A percentile compares a stretch with the other conserved stretches of the same genome.
Evolutionary conservation across 179 eudicot genomes (phyloP).

Genomic region (Pouteria campechiana): DNA sequence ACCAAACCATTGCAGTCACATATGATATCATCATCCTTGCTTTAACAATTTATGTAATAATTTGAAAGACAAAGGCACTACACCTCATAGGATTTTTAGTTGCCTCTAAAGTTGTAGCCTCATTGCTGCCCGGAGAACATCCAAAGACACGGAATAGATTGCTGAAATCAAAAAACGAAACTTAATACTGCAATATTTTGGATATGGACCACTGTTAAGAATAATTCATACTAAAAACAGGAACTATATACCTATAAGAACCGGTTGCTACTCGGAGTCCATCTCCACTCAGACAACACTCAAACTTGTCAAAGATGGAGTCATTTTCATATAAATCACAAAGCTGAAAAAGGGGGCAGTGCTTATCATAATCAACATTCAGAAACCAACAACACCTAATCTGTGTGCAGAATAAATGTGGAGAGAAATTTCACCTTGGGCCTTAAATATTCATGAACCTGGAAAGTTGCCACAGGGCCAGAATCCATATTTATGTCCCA

Average conservation of each 20-base stretch:
- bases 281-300: conserved; percentile 83
- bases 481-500: conserved; percentile 14
- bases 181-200: too few species aligned
- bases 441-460: conserved; percentile 26
- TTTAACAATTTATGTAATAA: background rate
- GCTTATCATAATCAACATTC: background rate
- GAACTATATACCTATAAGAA: conserved; percentile 61
- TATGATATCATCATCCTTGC: background rate
- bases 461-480: conserved; percentile 12
- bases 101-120: conserved; percentile 71
- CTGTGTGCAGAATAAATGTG: background rate
- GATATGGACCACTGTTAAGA: too few species aligned
- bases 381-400: background rate
- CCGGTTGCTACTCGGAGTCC: conserved; percentile 70
- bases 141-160: conserved; percentile 83
- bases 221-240: too few species aligned
- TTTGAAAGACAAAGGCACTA: background rate
- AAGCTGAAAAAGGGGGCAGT: conserved; percentile 19
- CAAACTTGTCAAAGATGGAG: conserved; percentile 69
- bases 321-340: conserved; percentile 59
- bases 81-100: conserved; percentile 85
- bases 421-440: conserved; percentile 32
- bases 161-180: conserved; percentile 47
- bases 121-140: conserved; percentile 45
- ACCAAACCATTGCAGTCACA: background rate